Base-by-base conservation (phyloP, 2,329 filamentous ascomycete genomes). In the Colletotrichum caudatum region DNA sequence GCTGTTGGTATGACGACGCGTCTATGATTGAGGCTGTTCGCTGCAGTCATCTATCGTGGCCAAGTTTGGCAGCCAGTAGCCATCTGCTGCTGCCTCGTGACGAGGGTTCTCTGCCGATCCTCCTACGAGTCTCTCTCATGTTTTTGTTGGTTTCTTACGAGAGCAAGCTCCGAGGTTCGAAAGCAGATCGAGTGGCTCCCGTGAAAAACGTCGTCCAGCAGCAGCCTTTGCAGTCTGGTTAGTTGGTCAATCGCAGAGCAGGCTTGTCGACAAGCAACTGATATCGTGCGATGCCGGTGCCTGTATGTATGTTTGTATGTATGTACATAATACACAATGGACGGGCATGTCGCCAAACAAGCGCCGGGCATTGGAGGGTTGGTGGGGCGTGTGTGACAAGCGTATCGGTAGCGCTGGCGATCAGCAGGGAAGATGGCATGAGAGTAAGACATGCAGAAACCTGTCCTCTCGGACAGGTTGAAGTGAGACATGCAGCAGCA, bases 401-500 rank as follows among this genome's bases (percentile, higher is more conserved):
- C 51, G 26, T 51, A 63, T 67, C 41, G 68, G 69, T 59, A 71
- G 68, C 64, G 51, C 50, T 53, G 65, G 33, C 65, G 76, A 77
- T 77, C 74, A 68, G 59, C 59, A 64, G 59, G 69, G 51, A 71
- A 69, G 72, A 57, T 66, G 65, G 66, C 39, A 74, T 63, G 61
- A 68, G 72, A 75, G 75, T 77, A 74, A 80, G 78, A 79, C 78
- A 80, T 78, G 75, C 77, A 44, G 41, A 74, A 74, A 75, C 71
- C 66, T 76, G 78, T 57, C 80, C 81, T 81, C 75, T 82, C 77
- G 78, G 80, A 80, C 77, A 71, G 70, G 60, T 73, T 63, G 62
- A 73, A 79, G 76, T 79, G 76, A 82, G 81, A 83, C 81, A 82
- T 78, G 76, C 74, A 29, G 29, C 74, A 29, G 29, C 29, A 75